A percentile compares a stretch with the other conserved stretches of the same genome.
Evolutionary conservation across 257 asterid genomes (phyloP).

Genomic region (Nicotiana otophora): DNA sequence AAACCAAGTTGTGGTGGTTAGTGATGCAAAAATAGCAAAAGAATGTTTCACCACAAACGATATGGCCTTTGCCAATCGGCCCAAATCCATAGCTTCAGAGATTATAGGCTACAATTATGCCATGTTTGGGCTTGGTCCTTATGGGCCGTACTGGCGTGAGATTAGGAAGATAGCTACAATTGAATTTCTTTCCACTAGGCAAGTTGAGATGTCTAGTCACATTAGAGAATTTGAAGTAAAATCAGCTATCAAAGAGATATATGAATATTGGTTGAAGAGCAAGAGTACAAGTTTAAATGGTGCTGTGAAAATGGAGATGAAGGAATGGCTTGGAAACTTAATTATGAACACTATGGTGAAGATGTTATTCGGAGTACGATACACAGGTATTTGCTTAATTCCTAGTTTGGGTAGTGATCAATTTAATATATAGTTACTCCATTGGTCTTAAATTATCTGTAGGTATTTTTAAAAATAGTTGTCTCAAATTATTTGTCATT

Average conservation of each 20-base stretch:
- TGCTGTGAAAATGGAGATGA: constrained; percentile 16
- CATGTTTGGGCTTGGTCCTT: constrained; percentile 21
- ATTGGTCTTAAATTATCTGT: too few species aligned
- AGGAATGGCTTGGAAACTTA: constrained; percentile 20
- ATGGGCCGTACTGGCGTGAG: constrained; percentile 26
- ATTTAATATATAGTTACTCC: too few species aligned
- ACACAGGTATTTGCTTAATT: neutral
- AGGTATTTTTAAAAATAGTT: too few species aligned
- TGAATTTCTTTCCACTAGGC: constrained; percentile 15
- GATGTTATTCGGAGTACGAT: constrained; percentile 25
- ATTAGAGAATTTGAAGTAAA: constrained; percentile 16
- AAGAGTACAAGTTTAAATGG: neutral
- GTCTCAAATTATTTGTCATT: too few species aligned
- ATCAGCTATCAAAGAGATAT: constrained; percentile 16
- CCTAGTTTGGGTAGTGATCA: too few species aligned
- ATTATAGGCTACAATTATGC: constrained; percentile 18
- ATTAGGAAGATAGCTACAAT: constrained; percentile 14
- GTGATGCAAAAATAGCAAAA: constrained; percentile 16
- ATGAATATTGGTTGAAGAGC: neutral
- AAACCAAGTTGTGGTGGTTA: constrained; percentile 12
- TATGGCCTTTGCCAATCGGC: constrained; percentile 4
- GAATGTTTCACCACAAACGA: constrained; percentile 25
- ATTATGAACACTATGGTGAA: constrained; percentile 20
- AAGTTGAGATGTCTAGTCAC: constrained; percentile 17
- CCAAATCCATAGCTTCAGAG: constrained; percentile 10